phyloP scores from a whole-genome alignment of 345 rosid genomes.

The Physaria fendleri region DNA sequence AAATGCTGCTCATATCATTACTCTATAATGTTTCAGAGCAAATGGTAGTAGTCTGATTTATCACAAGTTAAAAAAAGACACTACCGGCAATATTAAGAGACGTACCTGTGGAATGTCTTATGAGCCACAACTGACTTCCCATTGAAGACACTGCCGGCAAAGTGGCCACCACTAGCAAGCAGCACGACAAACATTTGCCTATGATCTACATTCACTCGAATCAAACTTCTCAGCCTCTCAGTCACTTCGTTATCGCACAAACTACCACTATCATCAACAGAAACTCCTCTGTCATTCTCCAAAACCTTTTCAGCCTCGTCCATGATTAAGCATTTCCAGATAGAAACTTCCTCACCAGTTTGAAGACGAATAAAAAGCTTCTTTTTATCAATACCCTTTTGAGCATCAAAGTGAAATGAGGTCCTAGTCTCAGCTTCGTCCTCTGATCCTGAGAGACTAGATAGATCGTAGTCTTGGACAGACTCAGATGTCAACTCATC shows the following conservation, averaged over 20 bases:
- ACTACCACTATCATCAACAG: conserved; percentile 5
- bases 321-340: conserved; percentile 68
- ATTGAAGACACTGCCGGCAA: conserved; percentile 80
- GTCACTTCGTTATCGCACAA: conserved; percentile 48
- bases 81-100: too few relatives aligned
- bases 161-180: conserved; percentile 92
- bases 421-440: conserved; percentile 57
- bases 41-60: not conserved
- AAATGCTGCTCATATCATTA: not conserved
- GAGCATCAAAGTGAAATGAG: conserved; percentile 17
- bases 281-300: conserved; percentile 32
- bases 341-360: conserved; percentile 62
- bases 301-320: conserved; percentile 56
- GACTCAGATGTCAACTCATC: conserved; percentile 70
- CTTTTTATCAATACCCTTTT: conserved; percentile 40
- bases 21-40: not conserved
- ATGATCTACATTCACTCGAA: conserved; percentile 39
- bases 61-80: not conserved
- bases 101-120: conserved; percentile 91
- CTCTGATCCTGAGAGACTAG: conserved; percentile 95
- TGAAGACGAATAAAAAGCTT: conserved; percentile 59
- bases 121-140: conserved; percentile 67
- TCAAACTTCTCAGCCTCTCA: conserved; percentile 46
- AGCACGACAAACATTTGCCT: conserved; percentile 50
- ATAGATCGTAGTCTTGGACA: conserved; percentile 69